These are phyloP conservation scores for Berberis thunbergii DNA, from an alignment of 164 flowering plant species.

Conservation along the genomic window DNA sequence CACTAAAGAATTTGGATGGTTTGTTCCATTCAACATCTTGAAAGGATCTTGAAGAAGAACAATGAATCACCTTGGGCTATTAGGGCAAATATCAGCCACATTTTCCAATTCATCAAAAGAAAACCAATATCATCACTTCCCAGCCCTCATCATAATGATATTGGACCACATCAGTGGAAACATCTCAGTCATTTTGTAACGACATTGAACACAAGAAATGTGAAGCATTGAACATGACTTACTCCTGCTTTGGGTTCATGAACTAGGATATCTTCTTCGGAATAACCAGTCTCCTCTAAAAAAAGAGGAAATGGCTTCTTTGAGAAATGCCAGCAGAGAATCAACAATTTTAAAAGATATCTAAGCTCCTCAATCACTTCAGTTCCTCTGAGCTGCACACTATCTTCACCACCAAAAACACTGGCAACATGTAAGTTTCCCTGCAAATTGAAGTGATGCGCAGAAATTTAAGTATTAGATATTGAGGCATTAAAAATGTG, in stretches of 20 bases:
- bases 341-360: constrained; percentile 62
- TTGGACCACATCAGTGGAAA: too few species aligned
- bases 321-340: constrained; percentile 95
- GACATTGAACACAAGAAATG: too few species aligned
- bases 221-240: constrained; percentile 17
- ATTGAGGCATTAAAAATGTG: background rate
- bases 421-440: constrained; percentile 63
- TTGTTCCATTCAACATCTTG: too few species aligned
- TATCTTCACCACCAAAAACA: constrained; percentile 75
- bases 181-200: too few species aligned
- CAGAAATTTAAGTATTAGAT: background rate
- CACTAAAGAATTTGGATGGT: too few species aligned
- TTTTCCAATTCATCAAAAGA: too few species aligned
- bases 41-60: too few species aligned
- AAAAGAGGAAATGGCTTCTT: constrained; percentile 83
- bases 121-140: too few species aligned
- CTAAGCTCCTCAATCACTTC: constrained; percentile 63
- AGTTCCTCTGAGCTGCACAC: constrained; percentile 59
- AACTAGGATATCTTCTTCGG: constrained; percentile 68
- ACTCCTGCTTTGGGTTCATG: constrained; percentile 99
- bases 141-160: too few species aligned
- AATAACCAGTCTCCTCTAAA: constrained; percentile 80
- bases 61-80: too few species aligned
- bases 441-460: constrained; percentile 32
- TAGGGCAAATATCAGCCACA: too few species aligned